phyloP scores from a whole-genome alignment of 176 grass and related monocot species.

The Panicum miliaceum region DNA sequence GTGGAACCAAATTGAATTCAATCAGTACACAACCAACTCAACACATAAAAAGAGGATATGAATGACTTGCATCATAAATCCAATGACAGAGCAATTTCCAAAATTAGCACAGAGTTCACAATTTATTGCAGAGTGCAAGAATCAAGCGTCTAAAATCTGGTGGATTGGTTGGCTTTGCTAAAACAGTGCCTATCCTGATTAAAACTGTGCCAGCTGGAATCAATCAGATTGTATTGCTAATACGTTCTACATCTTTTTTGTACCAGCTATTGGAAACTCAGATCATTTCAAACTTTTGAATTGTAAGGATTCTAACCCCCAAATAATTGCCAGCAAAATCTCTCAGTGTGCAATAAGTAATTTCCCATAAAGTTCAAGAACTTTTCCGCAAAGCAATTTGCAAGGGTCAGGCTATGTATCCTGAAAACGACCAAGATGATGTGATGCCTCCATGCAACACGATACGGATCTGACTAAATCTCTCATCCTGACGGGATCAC shows the following conservation, averaged over 20 bases:
- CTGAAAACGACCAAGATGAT: constrained; percentile 30
- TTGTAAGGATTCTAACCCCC: background rate
- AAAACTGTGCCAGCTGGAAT: constrained; percentile 18
- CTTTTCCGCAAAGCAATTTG: background rate
- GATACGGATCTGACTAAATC: constrained; percentile 23
- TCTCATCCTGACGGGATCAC: constrained; percentile 12
- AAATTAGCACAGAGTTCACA: background rate
- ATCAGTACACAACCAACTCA: constrained; percentile 47
- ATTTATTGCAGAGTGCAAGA: constrained; percentile 18
- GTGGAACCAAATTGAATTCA: constrained; percentile 33
- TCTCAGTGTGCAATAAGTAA: background rate
- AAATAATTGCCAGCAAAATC: background rate
- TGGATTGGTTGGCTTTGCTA: background rate
- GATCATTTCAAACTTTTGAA: background rate
- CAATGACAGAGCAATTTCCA: background rate
- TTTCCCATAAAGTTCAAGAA: background rate
- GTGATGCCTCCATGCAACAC: constrained; percentile 48
- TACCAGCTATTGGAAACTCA: background rate
- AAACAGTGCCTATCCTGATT: background rate
- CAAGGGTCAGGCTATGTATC: background rate
- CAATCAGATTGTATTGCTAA: background rate
- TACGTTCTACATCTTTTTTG: background rate
- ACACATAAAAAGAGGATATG: background rate
- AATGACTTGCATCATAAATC: constrained; percentile 11
- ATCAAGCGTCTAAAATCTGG: constrained; percentile 16